Percentiles rank a stretch among this genome's conserved stretches.
These are phyloP conservation scores for Strigomonas culicis DNA, from an alignment of 208 protist genomes.

Conservation along the genomic window DNA sequence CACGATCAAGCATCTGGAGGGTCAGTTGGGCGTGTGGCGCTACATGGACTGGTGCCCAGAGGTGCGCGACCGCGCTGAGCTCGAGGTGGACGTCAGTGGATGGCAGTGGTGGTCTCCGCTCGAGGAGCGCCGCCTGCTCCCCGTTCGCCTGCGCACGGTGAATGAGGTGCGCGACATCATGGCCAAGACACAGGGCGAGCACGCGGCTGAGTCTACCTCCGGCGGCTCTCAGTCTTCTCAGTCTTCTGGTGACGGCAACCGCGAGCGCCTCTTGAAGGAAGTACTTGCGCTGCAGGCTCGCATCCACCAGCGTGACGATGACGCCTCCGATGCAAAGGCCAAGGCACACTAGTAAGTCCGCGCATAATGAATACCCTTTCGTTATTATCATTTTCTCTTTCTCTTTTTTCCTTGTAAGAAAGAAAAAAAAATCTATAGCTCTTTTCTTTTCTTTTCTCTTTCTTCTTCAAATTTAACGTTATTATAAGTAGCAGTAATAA, in stretches of 20 bases:
- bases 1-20: slow-evolving; percentile 91
- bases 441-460: slow-evolving; percentile 4
- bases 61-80: slow-evolving; percentile 87
- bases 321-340: slow-evolving; percentile 47
- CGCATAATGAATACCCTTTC: slow-evolving; percentile 4
- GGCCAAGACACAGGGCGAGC: slow-evolving; percentile 74
- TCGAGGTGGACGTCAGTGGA: slow-evolving; percentile 83
- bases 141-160: slow-evolving; percentile 80
- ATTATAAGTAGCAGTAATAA: not conserved
- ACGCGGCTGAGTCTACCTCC: slow-evolving; percentile 54
- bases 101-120: slow-evolving; percentile 88
- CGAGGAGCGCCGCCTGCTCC: slow-evolving; percentile 83
- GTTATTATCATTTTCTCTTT: slow-evolving; percentile 11
- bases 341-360: slow-evolving; percentile 8
- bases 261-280: slow-evolving; percentile 88
- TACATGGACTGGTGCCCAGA: slow-evolving; percentile 94
- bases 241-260: slow-evolving; percentile 57
- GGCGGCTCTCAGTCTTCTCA: slow-evolving; percentile 36
- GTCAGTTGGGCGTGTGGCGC: slow-evolving; percentile 89
- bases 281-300: slow-evolving; percentile 87
- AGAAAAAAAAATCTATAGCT: slow-evolving; percentile 4
- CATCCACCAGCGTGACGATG: slow-evolving; percentile 83
- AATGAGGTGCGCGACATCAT: slow-evolving; percentile 91
- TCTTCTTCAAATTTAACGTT: not conserved
- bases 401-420: slow-evolving; percentile 14